Percentiles rank a stretch among this genome's conserved stretches.
These are phyloP conservation scores for Barnettozyma siamensis DNA, from an alignment of 805 yeast species.

Conservation along the genomic window DNA sequence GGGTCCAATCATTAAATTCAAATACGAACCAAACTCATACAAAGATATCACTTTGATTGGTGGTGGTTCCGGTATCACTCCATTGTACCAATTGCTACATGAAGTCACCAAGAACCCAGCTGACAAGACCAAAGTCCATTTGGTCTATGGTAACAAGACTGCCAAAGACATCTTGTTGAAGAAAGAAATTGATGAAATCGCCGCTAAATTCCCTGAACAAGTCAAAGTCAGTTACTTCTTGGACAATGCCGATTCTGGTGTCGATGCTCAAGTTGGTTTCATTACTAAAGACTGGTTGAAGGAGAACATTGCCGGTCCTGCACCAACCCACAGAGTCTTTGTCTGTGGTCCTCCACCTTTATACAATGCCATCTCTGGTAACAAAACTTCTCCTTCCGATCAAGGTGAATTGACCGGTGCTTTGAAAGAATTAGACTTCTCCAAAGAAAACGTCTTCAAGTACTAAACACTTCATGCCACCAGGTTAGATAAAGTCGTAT, in stretches of 20 bases:
- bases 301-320: constrained; percentile 58
- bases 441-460: constrained; percentile 84
- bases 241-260: constrained; percentile 45
- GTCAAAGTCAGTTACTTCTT: constrained; percentile 74
- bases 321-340: constrained; percentile 65
- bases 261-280: constrained; percentile 65
- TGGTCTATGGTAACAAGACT: constrained; percentile 75
- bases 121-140: constrained; percentile 83
- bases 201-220: constrained; percentile 67
- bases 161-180: constrained; percentile 77
- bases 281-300: constrained; percentile 70
- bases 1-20: constrained; percentile 92
- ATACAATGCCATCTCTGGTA: constrained; percentile 83
- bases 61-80: constrained; percentile 97
- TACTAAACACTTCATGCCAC: constrained; percentile 38
- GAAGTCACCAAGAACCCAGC: constrained; percentile 71
- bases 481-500: too few relatives aligned
- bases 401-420: constrained; percentile 94
- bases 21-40: constrained; percentile 82
- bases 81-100: constrained; percentile 81
- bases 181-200: constrained; percentile 67
- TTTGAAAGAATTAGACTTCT: constrained; percentile 81
- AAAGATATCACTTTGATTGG: constrained; percentile 78
- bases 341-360: constrained; percentile 96
- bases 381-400: constrained; percentile 76